Percentiles rank a stretch among this genome's conserved stretches.
phyloP scores from a whole-genome alignment of 768 basidiomycete genomes.

The Mycena indigotica region DNA sequence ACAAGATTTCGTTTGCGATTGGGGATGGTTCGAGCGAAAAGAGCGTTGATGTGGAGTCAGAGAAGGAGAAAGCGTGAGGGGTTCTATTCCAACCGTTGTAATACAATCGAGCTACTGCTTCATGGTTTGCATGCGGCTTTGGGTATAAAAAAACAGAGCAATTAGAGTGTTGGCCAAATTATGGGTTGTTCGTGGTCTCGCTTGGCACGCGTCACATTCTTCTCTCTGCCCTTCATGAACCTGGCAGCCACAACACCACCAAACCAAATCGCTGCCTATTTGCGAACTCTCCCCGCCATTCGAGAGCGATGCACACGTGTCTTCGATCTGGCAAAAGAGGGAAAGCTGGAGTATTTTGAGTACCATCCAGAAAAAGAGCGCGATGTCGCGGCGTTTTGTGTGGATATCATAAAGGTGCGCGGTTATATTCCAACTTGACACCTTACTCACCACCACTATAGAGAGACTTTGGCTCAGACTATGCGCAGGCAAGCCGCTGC shows the following conservation, averaged over 20 bases:
- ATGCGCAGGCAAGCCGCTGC: constrained; percentile 52
- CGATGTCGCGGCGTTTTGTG: constrained; percentile 73
- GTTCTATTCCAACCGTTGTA: no score
- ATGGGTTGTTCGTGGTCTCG: background rate
- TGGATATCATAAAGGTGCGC: constrained; percentile 75
- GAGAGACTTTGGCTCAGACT: constrained; percentile 81
- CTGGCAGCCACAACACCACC: constrained; percentile 31
- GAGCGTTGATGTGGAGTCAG: constrained; percentile 9
- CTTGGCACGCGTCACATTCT: background rate
- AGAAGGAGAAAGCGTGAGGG: no score
- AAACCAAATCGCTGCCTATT: constrained; percentile 59
- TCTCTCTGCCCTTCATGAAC: constrained; percentile 30
- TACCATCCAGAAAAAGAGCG: constrained; percentile 78
- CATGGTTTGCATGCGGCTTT: background rate
- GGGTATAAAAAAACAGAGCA: background rate
- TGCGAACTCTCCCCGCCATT: constrained; percentile 87
- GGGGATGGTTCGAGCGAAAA: constrained; percentile 9
- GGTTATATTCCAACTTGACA: background rate
- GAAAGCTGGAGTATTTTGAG: constrained; percentile 81
- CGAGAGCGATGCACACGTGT: constrained; percentile 82
- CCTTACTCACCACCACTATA: constrained; percentile 29
- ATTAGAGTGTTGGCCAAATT: background rate
- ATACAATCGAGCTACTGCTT: no score
- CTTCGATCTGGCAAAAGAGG: constrained; percentile 72
- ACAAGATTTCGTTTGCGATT: constrained; percentile 28